Base-by-base conservation (phyloP, 2,329 filamentous ascomycete species). In the Paecilomyces sp. region DNA sequence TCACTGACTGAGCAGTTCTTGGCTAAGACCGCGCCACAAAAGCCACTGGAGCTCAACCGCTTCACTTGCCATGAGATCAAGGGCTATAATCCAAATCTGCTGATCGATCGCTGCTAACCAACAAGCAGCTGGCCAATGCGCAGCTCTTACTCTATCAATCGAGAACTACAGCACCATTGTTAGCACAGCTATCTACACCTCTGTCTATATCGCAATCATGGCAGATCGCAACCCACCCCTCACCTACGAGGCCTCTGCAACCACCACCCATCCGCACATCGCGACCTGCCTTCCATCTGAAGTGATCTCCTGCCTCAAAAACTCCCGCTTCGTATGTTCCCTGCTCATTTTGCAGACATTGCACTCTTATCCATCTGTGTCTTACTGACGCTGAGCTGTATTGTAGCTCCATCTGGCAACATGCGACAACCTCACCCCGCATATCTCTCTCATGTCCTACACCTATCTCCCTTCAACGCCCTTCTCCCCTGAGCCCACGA, bases 401-500 rank as follows among this genome's bases (percentile, higher is more conserved):
- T 28, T 8, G 66, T 70, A 96, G 92, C 91, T 99, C 66, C 94
- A 99, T 76, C 88, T 99, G 57, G 92, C 94, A 67, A 99, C 94
- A 59, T 95, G 90, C 75, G 86, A 86, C 67, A 83, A 89, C 66
- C 89, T 94, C 70, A 82, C 87, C 64, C 94, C 94, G 9, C 91
- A 97, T 74, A 91, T 97, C 65, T 95, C 92, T 41, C 86, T 99
- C 65, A 99, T 99, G 94, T 97, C 96, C 81, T 97, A 97, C 80
- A 97, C 94, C 71, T 97, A 97, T 78, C 88, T 99, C 24, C 89
- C 92, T 47, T 86, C 83, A 5, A 90, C 89, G 15, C 87, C 86
- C 47, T 88, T 86, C 75, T 83, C 85, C 47, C 71, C 82, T 57
- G 77, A 79, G n/a, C 88, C 91, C n/a, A 89, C 92, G 64, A 95